phyloP scores from a whole-genome alignment of 805 yeast genomes.

The Metschnikowia koreensis region DNA sequence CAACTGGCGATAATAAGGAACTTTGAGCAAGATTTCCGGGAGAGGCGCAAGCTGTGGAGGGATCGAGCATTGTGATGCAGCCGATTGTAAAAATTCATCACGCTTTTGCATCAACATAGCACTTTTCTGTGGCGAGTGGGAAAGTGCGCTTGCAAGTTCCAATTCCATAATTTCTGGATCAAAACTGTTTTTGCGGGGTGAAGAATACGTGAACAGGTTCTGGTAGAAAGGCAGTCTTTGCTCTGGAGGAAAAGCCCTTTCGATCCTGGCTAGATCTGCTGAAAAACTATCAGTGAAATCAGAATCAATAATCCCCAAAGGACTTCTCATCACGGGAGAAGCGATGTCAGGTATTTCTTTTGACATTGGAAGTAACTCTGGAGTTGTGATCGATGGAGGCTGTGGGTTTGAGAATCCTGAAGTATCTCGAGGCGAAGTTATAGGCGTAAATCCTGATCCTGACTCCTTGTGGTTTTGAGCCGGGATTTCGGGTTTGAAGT shows the following conservation, averaged over 20 bases:
- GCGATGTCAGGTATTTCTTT: background rate
- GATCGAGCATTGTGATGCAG: constrained; percentile 13
- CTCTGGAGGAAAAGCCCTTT: constrained; percentile 10
- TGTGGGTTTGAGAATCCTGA: background rate
- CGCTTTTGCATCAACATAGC: background rate
- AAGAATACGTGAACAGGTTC: background rate
- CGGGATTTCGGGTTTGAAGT: no score
- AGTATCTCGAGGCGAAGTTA: background rate
- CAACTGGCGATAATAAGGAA: constrained; percentile 58
- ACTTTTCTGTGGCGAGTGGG: background rate
- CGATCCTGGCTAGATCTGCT: constrained; percentile 14
- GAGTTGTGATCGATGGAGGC: background rate
- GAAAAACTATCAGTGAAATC: constrained; percentile 7
- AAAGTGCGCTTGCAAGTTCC: background rate
- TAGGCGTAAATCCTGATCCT: background rate
- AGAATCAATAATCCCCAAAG: background rate
- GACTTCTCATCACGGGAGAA: background rate
- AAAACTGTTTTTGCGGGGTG: background rate
- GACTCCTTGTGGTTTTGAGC: no score
- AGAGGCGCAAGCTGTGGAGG: constrained; percentile 39
- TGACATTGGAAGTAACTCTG: constrained; percentile 1
- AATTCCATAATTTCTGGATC: background rate
- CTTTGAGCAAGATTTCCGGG: constrained; percentile 59
- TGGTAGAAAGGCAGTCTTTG: constrained; percentile 5
- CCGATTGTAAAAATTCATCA: background rate